Evolutionary conservation across 177 flowering plant genomes (phyloP).

Genomic region (Tripterygium wilfordii): DNA sequence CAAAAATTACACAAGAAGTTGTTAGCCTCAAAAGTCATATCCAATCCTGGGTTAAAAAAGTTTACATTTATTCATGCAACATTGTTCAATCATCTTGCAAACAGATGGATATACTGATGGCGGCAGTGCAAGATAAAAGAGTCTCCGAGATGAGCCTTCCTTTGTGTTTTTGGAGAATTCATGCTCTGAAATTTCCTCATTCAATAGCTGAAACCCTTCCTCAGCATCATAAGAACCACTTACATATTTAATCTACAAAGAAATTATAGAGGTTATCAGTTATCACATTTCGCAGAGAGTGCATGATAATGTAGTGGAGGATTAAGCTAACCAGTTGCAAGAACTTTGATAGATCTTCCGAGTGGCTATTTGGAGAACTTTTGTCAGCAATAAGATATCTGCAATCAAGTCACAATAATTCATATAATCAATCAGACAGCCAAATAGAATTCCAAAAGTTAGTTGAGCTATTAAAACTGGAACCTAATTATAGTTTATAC

Average conservation of each 20-base stretch:
- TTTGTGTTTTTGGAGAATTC: constrained; percentile 58
- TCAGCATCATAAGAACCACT: constrained; percentile 80
- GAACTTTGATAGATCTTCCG: constrained; percentile 52
- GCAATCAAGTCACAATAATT: too few species aligned
- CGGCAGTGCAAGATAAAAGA: constrained; percentile 96
- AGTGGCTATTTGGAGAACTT: constrained; percentile 31
- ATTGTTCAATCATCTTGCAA: constrained; percentile 73
- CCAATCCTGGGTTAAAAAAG: neutral
- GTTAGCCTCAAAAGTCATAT: too few species aligned
- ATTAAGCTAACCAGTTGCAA: constrained; percentile 62
- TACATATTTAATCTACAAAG: constrained; percentile 82
- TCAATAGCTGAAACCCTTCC: constrained; percentile 68
- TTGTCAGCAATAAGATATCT: constrained; percentile 78
- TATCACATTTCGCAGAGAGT: neutral
- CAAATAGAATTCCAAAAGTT: too few species aligned
- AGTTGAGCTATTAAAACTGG: too few species aligned
- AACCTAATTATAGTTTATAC: too few species aligned
- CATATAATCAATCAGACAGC: too few species aligned
- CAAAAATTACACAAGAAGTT: too few species aligned
- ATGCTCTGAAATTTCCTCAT: constrained; percentile 71
- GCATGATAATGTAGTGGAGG: neutral
- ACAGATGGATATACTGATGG: constrained; percentile 98
- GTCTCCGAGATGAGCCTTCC: constrained; percentile 82
- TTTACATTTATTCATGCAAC: constrained; percentile 87
- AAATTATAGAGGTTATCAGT: constrained; percentile 4